phyloP scores from a whole-genome alignment of 305 asterid genomes.

The Solanum hybrid region DNA sequence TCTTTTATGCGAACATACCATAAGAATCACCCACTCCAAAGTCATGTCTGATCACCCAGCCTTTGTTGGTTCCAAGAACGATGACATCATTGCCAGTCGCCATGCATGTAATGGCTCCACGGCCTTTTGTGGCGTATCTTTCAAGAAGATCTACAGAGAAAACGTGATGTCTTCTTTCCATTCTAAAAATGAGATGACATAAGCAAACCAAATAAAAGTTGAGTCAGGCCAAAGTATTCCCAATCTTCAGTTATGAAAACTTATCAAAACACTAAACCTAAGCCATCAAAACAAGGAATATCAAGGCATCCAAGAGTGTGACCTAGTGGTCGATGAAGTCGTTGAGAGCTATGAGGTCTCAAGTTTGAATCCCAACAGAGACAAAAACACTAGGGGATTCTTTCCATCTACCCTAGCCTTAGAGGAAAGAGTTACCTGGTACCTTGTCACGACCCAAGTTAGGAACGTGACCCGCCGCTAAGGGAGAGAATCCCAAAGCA shows the following conservation, averaged over 20 bases:
- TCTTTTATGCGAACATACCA: constrained; percentile 30
- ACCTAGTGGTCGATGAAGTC: neutral
- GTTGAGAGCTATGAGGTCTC: neutral
- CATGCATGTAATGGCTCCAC: constrained; percentile 88
- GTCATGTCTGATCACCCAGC: constrained; percentile 87
- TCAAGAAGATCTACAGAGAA: constrained; percentile 87
- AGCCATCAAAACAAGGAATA: neutral
- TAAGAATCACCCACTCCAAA: constrained; percentile 76
- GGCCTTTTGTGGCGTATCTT: constrained; percentile 86
- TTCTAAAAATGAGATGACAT: constrained; percentile 9
- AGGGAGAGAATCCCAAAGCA: no score
- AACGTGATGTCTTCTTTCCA: constrained; percentile 70
- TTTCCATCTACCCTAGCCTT: neutral
- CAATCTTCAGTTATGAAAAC: neutral
- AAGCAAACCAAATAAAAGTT: neutral
- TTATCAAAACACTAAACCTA: neutral
- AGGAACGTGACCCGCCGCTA: no score
- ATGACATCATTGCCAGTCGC: constrained; percentile 91
- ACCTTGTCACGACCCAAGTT: neutral
- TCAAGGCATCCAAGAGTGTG: neutral
- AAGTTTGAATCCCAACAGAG: neutral
- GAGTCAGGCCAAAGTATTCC: neutral
- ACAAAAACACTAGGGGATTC: neutral
- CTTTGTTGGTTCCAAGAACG: constrained; percentile 78
- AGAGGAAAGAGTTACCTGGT: neutral